Conservation (phyloP, 371 early-diverging fungal genomes). For the Conidiobolus incongruus region DNA sequence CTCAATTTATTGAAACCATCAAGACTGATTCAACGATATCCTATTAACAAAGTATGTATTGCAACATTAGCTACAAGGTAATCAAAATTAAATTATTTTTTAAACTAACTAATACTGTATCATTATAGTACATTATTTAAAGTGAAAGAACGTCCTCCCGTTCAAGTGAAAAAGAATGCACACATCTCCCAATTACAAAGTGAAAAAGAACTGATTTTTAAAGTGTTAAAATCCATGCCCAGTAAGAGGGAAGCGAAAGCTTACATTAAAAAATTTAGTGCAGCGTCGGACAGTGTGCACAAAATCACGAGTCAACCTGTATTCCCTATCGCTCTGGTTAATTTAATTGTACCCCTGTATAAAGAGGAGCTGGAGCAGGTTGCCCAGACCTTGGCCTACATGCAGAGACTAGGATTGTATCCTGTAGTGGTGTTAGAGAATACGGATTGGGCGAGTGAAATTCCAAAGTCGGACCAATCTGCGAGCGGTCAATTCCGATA, state of each 20-base stretch:
- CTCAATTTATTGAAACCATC: too few species aligned
- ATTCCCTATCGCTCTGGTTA: slow-evolving; percentile 24
- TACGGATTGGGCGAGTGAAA: slow-evolving; percentile 15
- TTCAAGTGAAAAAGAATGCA: too few species aligned
- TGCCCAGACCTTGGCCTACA: slow-evolving; percentile 32
- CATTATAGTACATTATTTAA: too few species aligned
- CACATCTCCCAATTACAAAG: background rate
- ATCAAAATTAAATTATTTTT: too few species aligned
- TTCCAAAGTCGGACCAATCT: slow-evolving; percentile 2
- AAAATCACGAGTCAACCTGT: slow-evolving; percentile 6
- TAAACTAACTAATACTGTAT: too few species aligned
- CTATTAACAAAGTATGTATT: too few species aligned
- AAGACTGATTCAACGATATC: too few species aligned
- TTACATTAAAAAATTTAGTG: background rate
- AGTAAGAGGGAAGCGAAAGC: slow-evolving; percentile 3
- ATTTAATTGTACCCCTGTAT: slow-evolving; percentile 26
- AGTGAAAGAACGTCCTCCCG: too few species aligned
- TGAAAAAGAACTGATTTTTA: slow-evolving; percentile 2
- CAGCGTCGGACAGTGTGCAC: too few species aligned
- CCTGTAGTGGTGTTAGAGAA: slow-evolving; percentile 44
- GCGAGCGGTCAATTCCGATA: slow-evolving; percentile 6
- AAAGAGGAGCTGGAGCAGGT: slow-evolving; percentile 20
- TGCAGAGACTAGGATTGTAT: slow-evolving; percentile 40
- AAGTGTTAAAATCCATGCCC: slow-evolving; percentile 1
- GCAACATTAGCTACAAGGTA: too few species aligned